Evolutionary conservation across 225 moss, liverwort and hornwort genomes (phyloP).

Genomic region (Pseudisothecium myosuroides): DNA sequence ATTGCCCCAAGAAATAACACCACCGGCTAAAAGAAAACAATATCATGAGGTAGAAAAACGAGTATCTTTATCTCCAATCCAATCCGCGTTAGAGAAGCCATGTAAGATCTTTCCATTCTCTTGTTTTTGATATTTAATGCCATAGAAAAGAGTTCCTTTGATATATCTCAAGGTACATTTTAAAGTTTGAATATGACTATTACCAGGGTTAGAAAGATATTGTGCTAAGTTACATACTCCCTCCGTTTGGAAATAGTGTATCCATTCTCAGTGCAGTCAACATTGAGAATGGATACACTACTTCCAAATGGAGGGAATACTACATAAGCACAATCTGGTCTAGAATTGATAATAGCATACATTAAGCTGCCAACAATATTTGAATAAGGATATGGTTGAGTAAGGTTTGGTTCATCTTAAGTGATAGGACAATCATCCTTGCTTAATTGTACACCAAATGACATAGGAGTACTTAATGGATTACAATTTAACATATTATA

Average conservation of each 20-base stretch:
- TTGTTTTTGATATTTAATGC: not conserved
- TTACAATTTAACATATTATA: too few species aligned
- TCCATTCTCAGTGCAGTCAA: too few species aligned
- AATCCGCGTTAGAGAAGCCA: rapidly evolving
- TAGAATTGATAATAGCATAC: not conserved
- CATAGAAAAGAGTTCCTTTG: not conserved
- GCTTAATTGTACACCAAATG: too few species aligned
- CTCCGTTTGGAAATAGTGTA: too few species aligned
- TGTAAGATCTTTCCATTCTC: not conserved
- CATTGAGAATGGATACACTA: too few species aligned
- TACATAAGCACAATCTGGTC: not conserved
- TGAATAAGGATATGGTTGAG: not conserved
- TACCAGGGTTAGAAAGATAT: not conserved
- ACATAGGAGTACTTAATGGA: too few species aligned
- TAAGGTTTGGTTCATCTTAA: too few species aligned
- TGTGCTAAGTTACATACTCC: not conserved
- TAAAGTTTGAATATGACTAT: not conserved
- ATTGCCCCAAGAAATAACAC: not conserved
- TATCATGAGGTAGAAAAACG: rapidly evolving
- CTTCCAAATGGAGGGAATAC: too few species aligned
- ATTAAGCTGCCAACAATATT: not conserved
- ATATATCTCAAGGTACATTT: not conserved
- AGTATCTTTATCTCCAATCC: not conserved
- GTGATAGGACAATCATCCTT: too few species aligned
- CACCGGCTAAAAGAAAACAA: not conserved